A percentile compares a stretch with the other conserved stretches of the same genome.
Evolutionary conservation across 768 basidiomycete genomes (phyloP).

Genomic region (Lenzites betulinus): DNA sequence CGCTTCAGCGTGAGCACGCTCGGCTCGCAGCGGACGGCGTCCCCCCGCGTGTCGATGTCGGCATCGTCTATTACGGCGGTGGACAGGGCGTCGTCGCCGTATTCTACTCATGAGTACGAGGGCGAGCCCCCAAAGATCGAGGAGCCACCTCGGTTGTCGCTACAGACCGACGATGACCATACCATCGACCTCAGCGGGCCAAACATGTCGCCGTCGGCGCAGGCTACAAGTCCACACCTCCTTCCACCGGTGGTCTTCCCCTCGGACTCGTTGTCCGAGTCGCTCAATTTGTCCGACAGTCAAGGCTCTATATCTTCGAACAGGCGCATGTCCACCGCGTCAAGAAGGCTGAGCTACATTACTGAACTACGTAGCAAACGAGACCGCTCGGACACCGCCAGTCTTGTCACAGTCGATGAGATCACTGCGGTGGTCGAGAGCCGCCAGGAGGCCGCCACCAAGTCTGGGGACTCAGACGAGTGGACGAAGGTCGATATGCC

Average conservation of each 20-base stretch:
- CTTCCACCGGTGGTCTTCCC: conserved; percentile 81
- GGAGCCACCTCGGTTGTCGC: conserved; percentile 68
- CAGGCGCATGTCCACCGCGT: conserved; percentile 41
- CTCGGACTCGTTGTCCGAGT: conserved; percentile 78
- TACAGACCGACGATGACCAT: conserved; percentile 73
- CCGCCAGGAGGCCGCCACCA: conserved; percentile 47
- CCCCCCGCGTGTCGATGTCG: conserved; percentile 33
- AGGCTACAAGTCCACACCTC: conserved; percentile 51
- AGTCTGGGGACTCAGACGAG: conserved; percentile 52
- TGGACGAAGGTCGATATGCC: conserved; percentile 73
- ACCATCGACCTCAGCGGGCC: conserved; percentile 63
- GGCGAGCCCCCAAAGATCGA: conserved; percentile 9
- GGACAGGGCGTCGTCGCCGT: conserved; percentile 16
- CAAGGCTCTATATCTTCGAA: conserved; percentile 44
- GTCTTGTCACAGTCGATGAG: conserved; percentile 94
- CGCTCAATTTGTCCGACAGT: conserved; percentile 52
- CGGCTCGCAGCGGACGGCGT: conserved; percentile 39
- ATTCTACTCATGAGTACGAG: conserved; percentile 10
- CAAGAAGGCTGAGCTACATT: conserved; percentile 76
- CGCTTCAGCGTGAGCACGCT: conserved; percentile 67
- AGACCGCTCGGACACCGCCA: conserved; percentile 86
- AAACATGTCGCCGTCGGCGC: conserved; percentile 35
- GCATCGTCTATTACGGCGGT: conserved; percentile 19
- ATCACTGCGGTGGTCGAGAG: conserved; percentile 96
- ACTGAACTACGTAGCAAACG: conserved; percentile 80